A percentile compares a stretch with the other conserved stretches of the same genome.
phyloP scores from a whole-genome alignment of 805 yeast species.

The Metschnikowia continentalis region DNA sequence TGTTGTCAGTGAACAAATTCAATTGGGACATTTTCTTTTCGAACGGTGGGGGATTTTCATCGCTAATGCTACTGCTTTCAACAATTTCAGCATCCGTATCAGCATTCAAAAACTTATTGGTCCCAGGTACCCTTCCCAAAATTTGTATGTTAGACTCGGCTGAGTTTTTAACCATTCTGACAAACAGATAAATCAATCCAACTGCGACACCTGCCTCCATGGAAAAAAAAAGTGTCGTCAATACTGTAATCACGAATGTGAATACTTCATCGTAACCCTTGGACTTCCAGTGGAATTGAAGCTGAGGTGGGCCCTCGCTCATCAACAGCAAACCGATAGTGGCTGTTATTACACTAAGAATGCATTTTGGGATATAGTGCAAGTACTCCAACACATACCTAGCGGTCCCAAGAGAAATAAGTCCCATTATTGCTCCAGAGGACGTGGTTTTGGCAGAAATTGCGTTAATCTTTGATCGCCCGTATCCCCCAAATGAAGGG shows the following conservation, averaged over 20 bases:
- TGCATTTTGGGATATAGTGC: conserved; percentile 72
- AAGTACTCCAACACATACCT: conserved; percentile 57
- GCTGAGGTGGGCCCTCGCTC: conserved; percentile 59
- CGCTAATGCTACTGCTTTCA: not conserved
- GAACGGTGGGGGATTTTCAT: not conserved
- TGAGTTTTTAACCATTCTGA: conserved; percentile 76
- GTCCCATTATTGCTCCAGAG: conserved; percentile 82
- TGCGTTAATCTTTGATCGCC: conserved; percentile 85
- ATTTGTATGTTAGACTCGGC: conserved; percentile 82
- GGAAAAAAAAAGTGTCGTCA: conserved; percentile 62
- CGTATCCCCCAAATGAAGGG: conserved; percentile 96
- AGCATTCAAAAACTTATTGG: conserved; percentile 40
- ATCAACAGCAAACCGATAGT: conserved; percentile 60
- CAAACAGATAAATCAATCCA: conserved; percentile 78
- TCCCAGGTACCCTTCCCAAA: conserved; percentile 51
- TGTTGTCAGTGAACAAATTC: conserved; percentile 31
- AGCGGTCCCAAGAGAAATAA: conserved; percentile 63
- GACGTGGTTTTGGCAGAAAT: conserved; percentile 78
- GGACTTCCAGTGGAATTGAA: conserved; percentile 67
- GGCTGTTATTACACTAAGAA: conserved; percentile 74
- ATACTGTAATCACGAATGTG: conserved; percentile 61
- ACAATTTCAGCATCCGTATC: conserved; percentile 22
- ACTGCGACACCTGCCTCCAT: conserved; percentile 85
- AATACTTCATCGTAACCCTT: conserved; percentile 74
- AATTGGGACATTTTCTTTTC: conserved; percentile 18